A percentile compares a stretch with the other conserved stretches of the same genome.
Evolutionary conservation across 768 basidiomycete species (phyloP).

Genomic region (Cantharellus cinnabarinus): DNA sequence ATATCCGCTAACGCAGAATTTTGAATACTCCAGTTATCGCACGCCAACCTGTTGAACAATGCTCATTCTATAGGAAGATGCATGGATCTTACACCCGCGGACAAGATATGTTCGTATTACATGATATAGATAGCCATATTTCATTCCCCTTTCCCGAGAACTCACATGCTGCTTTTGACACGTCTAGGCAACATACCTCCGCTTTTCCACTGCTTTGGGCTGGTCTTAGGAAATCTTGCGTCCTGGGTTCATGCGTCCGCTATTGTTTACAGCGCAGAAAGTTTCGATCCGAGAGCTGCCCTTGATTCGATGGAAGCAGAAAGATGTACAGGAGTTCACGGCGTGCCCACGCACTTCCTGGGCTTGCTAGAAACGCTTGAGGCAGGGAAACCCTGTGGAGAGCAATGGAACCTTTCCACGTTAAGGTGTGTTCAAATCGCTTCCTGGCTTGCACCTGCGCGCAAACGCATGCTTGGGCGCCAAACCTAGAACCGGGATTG

Average conservation of each 20-base stretch:
- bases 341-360: slow-evolving; percentile 71
- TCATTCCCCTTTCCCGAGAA: neutral
- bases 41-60: slow-evolving; percentile 63
- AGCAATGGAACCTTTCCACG: slow-evolving; percentile 26
- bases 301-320: slow-evolving; percentile 52
- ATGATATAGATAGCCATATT: neutral
- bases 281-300: slow-evolving; percentile 41
- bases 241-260: slow-evolving; percentile 35
- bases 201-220: slow-evolving; percentile 38
- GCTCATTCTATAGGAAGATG: slow-evolving; percentile 44
- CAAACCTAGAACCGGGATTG: slow-evolving; percentile 49
- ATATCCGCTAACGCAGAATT: neutral
- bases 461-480: neutral
- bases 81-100: slow-evolving; percentile 45
- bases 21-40: slow-evolving; percentile 36
- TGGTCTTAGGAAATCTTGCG: slow-evolving; percentile 10
- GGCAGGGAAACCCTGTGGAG: slow-evolving; percentile 24
- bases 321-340: slow-evolving; percentile 58
- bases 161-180: neutral
- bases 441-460: neutral
- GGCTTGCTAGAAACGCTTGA: slow-evolving; percentile 46
- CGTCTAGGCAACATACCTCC: slow-evolving; percentile 59
- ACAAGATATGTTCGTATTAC: slow-evolving; percentile 40
- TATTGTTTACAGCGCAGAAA: slow-evolving; percentile 53
- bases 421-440: slow-evolving; percentile 27